A percentile compares a stretch with the other conserved stretches of the same genome.
Conservation (phyloP, 2,329 filamentous ascomycete genomes). For the Aureobasidium zeae region DNA sequence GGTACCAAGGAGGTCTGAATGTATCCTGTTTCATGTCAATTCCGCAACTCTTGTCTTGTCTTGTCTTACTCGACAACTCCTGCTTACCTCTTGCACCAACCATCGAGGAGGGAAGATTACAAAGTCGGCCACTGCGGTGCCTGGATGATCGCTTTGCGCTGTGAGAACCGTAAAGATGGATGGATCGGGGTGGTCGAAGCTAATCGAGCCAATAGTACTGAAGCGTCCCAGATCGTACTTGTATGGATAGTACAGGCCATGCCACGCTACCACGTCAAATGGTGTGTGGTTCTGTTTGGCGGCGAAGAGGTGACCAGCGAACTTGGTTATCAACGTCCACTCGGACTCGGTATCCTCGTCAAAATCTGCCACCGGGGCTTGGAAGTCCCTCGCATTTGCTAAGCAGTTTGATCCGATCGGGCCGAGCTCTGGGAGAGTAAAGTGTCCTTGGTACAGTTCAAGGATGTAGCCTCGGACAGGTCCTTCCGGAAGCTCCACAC, state of each 20-base stretch:
- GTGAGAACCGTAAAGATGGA: slow-evolving; percentile 59
- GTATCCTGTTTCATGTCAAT: slow-evolving; percentile 41
- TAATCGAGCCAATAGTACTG: slow-evolving; percentile 48
- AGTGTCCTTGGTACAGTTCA: slow-evolving; percentile 57
- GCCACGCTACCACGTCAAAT: slow-evolving; percentile 65
- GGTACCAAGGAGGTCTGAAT: slow-evolving; percentile 64
- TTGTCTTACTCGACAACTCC: too few species aligned
- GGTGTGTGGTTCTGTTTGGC: slow-evolving; percentile 56
- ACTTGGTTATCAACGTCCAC: slow-evolving; percentile 53
- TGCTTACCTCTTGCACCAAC: slow-evolving; percentile 34
- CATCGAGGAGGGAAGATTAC: slow-evolving; percentile 65
- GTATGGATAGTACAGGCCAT: slow-evolving; percentile 57
- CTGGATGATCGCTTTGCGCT: slow-evolving; percentile 47
- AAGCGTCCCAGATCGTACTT: slow-evolving; percentile 51
- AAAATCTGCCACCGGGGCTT: slow-evolving; percentile 50
- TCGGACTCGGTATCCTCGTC: slow-evolving; percentile 45
- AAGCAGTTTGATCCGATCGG: slow-evolving; percentile 57
- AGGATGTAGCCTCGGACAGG: slow-evolving; percentile 57
- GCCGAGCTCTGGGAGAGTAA: slow-evolving; percentile 57
- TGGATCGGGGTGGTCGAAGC: slow-evolving; percentile 57
- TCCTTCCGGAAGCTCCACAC: slow-evolving; percentile 50
- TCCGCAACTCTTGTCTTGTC: background rate
- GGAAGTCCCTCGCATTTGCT: slow-evolving; percentile 57
- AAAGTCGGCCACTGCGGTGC: slow-evolving; percentile 56
- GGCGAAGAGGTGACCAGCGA: slow-evolving; percentile 51